These are phyloP conservation scores for Talaromyces marneffei DNA, from an alignment of 2,329 filamentous ascomycete genomes.

Conservation along the genomic window DNA sequence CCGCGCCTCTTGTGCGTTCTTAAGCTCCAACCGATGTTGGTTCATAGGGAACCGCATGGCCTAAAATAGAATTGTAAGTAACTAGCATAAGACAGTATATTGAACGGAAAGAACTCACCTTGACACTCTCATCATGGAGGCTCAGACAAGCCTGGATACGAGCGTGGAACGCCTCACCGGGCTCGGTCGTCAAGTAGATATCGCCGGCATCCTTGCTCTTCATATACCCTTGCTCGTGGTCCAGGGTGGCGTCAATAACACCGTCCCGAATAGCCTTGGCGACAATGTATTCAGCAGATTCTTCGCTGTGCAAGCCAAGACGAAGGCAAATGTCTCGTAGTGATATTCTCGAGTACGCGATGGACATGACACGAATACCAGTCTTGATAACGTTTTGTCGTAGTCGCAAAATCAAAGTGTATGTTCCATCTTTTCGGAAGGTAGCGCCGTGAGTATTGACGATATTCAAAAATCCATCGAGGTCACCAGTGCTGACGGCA, in stretches of 20 bases:
- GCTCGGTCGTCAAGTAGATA: slow-evolving; percentile 91
- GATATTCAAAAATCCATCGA: slow-evolving; percentile 85
- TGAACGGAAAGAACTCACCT: slow-evolving; percentile 52
- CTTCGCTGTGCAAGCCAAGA: slow-evolving; percentile 86
- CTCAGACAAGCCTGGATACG: slow-evolving; percentile 86
- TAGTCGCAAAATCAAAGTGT: slow-evolving; percentile 88
- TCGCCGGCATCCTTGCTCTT: slow-evolving; percentile 96
- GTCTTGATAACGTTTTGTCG: slow-evolving; percentile 99
- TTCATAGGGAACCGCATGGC: slow-evolving; percentile 99
- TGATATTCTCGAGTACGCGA: slow-evolving; percentile 96
- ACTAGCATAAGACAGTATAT: slow-evolving; percentile 20
- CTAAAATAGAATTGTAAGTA: slow-evolving; percentile 40
- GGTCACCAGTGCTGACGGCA: slow-evolving; percentile 90
- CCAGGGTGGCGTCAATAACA: slow-evolving; percentile 89
- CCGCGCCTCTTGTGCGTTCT: slow-evolving; percentile 96
- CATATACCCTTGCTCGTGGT: slow-evolving; percentile 94
- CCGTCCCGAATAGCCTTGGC: slow-evolving; percentile 97
- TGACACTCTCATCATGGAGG: slow-evolving; percentile 95
- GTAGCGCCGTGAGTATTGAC: slow-evolving; percentile 74
- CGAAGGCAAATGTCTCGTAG: slow-evolving; percentile 96
- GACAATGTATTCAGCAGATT: slow-evolving; percentile 98
- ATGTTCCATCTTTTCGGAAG: slow-evolving; percentile 91
- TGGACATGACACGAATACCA: slow-evolving; percentile 96
- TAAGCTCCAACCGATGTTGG: slow-evolving; percentile 92
- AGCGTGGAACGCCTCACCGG: slow-evolving; percentile 95